Evolutionary conservation across 352 stramenopile genomes (phyloP).

Genomic region (Globisporangium spiculum): DNA sequence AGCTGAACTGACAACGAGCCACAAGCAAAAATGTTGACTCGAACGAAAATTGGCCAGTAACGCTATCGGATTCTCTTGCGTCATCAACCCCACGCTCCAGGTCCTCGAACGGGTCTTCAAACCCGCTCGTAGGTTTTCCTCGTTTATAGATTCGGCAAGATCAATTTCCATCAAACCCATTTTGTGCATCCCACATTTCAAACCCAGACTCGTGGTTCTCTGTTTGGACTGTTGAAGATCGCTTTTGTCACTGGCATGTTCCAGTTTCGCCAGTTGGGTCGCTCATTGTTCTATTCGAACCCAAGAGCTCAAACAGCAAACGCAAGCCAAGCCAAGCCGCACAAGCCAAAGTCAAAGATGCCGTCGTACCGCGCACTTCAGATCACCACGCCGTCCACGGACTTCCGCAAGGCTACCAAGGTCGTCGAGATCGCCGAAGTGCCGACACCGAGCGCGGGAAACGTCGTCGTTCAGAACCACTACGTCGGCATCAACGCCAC

Average conservation of each 20-base stretch:
- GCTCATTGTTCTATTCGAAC: neutral
- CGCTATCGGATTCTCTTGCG: neutral
- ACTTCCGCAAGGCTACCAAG: conserved; percentile 36
- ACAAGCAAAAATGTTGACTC: neutral
- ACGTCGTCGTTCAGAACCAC: conserved; percentile 46
- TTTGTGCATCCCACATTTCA: too few relatives aligned
- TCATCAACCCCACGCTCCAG: neutral
- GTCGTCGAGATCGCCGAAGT: conserved; percentile 27
- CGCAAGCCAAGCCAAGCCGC: neutral
- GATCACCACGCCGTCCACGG: conserved; percentile 33
- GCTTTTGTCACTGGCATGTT: too few relatives aligned
- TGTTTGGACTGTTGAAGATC: too few relatives aligned
- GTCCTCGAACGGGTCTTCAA: neutral
- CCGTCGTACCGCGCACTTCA: conserved; percentile 30
- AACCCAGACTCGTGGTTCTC: too few relatives aligned
- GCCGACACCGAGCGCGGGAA: conserved; percentile 22
- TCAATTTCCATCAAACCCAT: too few relatives aligned
- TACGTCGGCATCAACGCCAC: conserved; percentile 58
- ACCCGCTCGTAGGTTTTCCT: too few relatives aligned
- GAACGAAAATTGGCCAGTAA: neutral
- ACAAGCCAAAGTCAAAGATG: conserved; percentile 16
- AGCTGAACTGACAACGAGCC: too few relatives aligned
- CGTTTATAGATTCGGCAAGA: too few relatives aligned
- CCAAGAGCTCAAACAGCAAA: neutral
- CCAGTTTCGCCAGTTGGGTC: neutral